Conservation (phyloP, 768 basidiomycete species). For the Lactarius tabidus region DNA sequence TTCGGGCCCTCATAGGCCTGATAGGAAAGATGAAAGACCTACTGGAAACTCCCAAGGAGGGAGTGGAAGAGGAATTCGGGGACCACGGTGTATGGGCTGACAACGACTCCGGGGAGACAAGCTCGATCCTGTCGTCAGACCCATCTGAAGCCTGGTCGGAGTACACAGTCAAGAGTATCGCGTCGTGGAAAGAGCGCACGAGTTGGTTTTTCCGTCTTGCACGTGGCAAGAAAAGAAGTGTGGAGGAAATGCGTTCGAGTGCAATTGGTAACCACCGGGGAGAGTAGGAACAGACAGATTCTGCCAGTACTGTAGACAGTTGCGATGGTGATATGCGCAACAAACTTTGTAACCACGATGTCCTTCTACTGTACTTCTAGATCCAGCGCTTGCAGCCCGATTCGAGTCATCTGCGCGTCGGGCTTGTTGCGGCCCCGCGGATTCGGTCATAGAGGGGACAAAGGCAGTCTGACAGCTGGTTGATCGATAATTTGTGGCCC, state of each 20-base stretch:
- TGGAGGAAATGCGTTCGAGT: not conserved
- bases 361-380: no score
- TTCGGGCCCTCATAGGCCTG: not conserved
- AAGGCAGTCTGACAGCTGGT: not conserved
- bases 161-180: slow-evolving; percentile 5
- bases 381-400: not conserved
- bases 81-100: not conserved
- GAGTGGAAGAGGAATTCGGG: not conserved
- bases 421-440: not conserved
- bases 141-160: not conserved
- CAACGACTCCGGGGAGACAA: not conserved
- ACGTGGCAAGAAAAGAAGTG: not conserved
- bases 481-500: not conserved
- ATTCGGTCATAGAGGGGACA: not conserved
- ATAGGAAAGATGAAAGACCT: not conserved
- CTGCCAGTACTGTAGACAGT: no score
- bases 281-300: not conserved
- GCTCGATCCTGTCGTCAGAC: not conserved
- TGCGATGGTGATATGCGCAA: not conserved
- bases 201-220: not conserved
- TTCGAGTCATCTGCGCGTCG: not conserved
- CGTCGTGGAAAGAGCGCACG: slow-evolving; percentile 7
- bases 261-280: not conserved
- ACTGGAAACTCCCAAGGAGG: not conserved
- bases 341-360: no score